phyloP scores from a whole-genome alignment of 768 basidiomycete species.

The Coprinellus micaceus region DNA sequence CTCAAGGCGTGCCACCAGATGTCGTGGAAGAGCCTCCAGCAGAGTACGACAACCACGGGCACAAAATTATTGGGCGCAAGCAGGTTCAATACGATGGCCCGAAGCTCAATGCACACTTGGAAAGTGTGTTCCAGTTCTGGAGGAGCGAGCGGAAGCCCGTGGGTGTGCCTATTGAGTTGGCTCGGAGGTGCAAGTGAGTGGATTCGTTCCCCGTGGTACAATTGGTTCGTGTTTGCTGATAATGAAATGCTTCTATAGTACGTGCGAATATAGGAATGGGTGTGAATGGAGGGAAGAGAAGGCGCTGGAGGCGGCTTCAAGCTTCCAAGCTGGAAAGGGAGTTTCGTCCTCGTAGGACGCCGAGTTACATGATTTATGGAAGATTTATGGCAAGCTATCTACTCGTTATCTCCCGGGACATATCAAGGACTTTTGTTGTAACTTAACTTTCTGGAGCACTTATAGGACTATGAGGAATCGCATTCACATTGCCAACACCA shows the following conservation, averaged over 20 bases:
- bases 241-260: not conserved
- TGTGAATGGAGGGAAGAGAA: constrained; percentile 80
- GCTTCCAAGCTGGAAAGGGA: no score
- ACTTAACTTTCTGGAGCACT: no score
- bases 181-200: constrained; percentile 66
- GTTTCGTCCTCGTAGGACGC: no score
- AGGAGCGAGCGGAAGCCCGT: constrained; percentile 57
- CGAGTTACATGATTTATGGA: no score
- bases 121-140: constrained; percentile 70
- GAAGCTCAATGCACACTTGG: constrained; percentile 52
- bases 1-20: not conserved
- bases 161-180: constrained; percentile 64
- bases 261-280: constrained; percentile 46
- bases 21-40: not conserved
- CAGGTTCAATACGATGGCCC: constrained; percentile 51
- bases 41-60: constrained; percentile 19
- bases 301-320: constrained; percentile 30
- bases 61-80: constrained; percentile 62
- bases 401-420: no score
- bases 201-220: no score
- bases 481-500: no score
- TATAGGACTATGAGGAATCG: no score
- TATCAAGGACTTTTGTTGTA: no score
- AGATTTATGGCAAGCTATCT: no score
- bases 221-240: not conserved